Evolutionary conservation across 495 filamentous ascomycete species (phyloP).

Genomic region (Aspergillus avenaceus): DNA sequence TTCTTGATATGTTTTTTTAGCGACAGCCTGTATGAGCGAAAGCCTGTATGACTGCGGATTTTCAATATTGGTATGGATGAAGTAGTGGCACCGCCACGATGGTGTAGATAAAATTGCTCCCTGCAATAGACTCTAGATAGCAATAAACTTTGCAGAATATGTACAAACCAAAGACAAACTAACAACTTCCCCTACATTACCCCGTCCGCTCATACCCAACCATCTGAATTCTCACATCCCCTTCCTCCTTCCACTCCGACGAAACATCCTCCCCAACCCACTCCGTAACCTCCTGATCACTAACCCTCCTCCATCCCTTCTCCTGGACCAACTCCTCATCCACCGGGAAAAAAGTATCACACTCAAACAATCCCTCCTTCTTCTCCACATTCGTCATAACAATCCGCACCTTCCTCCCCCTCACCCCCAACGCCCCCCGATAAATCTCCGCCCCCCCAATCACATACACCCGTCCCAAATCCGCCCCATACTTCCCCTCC

Average conservation of each 20-base stretch:
- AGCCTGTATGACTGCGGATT: neutral
- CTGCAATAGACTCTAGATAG: neutral
- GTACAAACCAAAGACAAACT: neutral
- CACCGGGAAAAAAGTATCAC: slow-evolving; percentile 82
- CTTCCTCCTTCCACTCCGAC: slow-evolving; percentile 36
- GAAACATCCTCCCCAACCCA: slow-evolving; percentile 44
- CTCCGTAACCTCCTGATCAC: slow-evolving; percentile 31
- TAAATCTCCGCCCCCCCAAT: slow-evolving; percentile 93
- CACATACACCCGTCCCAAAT: slow-evolving; percentile 62
- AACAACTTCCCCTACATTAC: slow-evolving; percentile 5
- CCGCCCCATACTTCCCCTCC: slow-evolving; percentile 21
- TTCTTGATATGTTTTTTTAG: neutral
- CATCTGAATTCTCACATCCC: slow-evolving; percentile 40
- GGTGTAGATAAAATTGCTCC: neutral
- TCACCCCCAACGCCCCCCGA: slow-evolving; percentile 51
- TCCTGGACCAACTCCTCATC: slow-evolving; percentile 26
- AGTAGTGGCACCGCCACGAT: neutral
- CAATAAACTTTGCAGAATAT: neutral
- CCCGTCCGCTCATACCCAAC: slow-evolving; percentile 39
- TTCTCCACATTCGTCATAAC: slow-evolving; percentile 43
- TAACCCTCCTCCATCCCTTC: slow-evolving; percentile 36
- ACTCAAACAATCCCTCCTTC: slow-evolving; percentile 61
- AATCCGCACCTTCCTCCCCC: slow-evolving; percentile 28
- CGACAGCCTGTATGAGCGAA: neutral
- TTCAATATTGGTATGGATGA: neutral